Evolutionary conservation across 768 basidiomycete species (phyloP).

Genomic region (Calocybe indica): DNA sequence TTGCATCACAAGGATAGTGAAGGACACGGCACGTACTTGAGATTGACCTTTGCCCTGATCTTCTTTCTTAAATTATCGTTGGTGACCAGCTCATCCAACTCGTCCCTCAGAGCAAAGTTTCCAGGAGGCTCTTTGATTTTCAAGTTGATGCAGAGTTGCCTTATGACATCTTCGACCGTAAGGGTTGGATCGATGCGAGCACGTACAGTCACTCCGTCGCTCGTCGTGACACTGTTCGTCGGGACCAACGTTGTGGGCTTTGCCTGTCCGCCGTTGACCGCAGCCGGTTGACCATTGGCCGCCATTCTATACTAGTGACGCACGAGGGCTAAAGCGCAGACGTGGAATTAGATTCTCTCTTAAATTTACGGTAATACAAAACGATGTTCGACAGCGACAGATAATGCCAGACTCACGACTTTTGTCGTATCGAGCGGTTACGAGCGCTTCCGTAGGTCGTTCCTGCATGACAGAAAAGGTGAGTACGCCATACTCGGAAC

Average conservation of each 20-base stretch:
- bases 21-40: slow-evolving; percentile 50
- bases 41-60: slow-evolving; percentile 70
- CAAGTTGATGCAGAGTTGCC: slow-evolving; percentile 76
- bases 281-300: slow-evolving; percentile 16
- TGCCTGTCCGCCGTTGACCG: slow-evolving; percentile 30
- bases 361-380: too few species aligned
- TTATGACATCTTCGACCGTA: slow-evolving; percentile 79
- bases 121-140: slow-evolving; percentile 70
- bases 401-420: too few species aligned
- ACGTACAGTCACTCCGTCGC: slow-evolving; percentile 68
- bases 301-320: slow-evolving; percentile 5
- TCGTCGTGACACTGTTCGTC: slow-evolving; percentile 79
- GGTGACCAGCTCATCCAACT: slow-evolving; percentile 78
- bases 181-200: slow-evolving; percentile 82
- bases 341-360: neutral
- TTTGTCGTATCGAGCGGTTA: too few species aligned
- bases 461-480: too few species aligned
- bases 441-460: too few species aligned
- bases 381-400: too few species aligned
- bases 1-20: neutral
- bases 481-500: too few species aligned
- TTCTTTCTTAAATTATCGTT: slow-evolving; percentile 82
- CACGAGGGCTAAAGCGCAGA: slow-evolving; percentile 2
- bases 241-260: slow-evolving; percentile 57
- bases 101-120: slow-evolving; percentile 76